Evolutionary conservation across 2,329 filamentous ascomycete genomes (phyloP).

Genomic region (Ophiostoma pallidulum): DNA sequence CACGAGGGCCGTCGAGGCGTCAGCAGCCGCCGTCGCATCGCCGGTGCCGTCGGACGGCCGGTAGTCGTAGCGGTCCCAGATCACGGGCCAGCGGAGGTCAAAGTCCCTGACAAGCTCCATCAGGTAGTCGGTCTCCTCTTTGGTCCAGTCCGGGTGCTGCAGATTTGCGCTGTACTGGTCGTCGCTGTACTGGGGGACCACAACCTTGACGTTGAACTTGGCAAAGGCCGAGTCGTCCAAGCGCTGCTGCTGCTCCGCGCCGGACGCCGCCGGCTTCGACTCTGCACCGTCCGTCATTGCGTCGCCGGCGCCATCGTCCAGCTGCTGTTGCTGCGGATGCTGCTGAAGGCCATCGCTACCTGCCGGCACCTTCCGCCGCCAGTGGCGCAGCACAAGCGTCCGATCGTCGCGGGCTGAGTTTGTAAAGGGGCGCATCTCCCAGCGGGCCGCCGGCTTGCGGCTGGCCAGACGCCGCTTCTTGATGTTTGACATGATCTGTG

Average conservation of each 20-base stretch:
- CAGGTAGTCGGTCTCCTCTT: slow-evolving; percentile 89
- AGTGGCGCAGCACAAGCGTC: slow-evolving; percentile 63
- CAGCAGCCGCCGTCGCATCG: slow-evolving; percentile 12
- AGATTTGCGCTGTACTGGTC: slow-evolving; percentile 75
- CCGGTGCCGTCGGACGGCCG: slow-evolving; percentile 38
- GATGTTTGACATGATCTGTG: slow-evolving; percentile 44
- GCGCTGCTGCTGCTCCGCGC: slow-evolving; percentile 15
- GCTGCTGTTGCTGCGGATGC: background rate
- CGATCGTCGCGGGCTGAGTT: slow-evolving; percentile 69
- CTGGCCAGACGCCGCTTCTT: slow-evolving; percentile 48
- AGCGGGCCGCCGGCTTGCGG: slow-evolving; percentile 47
- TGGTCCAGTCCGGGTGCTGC: slow-evolving; percentile 70
- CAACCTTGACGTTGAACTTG: slow-evolving; percentile 78
- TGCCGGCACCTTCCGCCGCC: slow-evolving; percentile 44
- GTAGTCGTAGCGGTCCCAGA: slow-evolving; percentile 89
- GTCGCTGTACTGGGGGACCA: slow-evolving; percentile 72
- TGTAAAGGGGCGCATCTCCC: slow-evolving; percentile 61
- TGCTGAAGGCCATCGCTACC: slow-evolving; percentile 12
- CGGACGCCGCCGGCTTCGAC: background rate
- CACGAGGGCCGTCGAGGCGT: slow-evolving; percentile 38
- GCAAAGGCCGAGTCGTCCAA: slow-evolving; percentile 59
- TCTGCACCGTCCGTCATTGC: background rate
- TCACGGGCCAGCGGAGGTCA: slow-evolving; percentile 81
- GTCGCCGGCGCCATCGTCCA: background rate
- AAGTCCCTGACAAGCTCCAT: slow-evolving; percentile 65